Percentiles rank a stretch among this genome's conserved stretches.
Evolutionary conservation across 306 rosid genomes (phyloP).

Genomic region (Mucuna pruriens): DNA sequence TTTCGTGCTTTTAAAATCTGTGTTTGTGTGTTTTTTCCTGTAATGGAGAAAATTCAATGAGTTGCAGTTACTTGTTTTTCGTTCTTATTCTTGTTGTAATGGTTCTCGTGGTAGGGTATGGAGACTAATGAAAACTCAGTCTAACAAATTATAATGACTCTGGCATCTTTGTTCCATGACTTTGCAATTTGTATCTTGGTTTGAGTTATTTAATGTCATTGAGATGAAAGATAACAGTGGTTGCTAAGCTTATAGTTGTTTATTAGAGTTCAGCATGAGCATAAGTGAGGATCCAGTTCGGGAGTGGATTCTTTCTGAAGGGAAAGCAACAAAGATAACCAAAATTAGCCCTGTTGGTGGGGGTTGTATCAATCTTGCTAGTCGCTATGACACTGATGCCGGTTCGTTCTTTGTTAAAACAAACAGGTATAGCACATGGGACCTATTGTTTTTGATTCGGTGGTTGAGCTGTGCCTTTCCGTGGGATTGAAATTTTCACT

Average conservation of each 20-base stretch:
- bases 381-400: constrained; percentile 80
- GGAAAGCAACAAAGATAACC: constrained; percentile 78
- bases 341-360: constrained; percentile 86
- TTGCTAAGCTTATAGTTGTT: constrained; percentile 32
- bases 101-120: neutral
- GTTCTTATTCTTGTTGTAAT: neutral
- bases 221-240: neutral
- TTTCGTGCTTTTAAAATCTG: too few species aligned
- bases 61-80: neutral
- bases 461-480: constrained; percentile 2
- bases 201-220: constrained; percentile 24
- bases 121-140: neutral
- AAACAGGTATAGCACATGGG: constrained; percentile 65
- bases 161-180: constrained; percentile 6
- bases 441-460: neutral
- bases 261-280: constrained; percentile 70
- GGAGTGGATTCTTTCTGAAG: constrained; percentile 89
- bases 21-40: too few species aligned
- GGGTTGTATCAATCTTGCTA: constrained; percentile 87
- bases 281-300: constrained; percentile 85
- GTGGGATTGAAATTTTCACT: neutral
- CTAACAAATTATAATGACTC: neutral
- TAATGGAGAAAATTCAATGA: too few species aligned
- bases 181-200: neutral
- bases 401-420: constrained; percentile 94